Percentiles rank a stretch among this genome's conserved stretches.
Conservation (phyloP, 148 eudicot species). For the Rhododendron henanense region DNA sequence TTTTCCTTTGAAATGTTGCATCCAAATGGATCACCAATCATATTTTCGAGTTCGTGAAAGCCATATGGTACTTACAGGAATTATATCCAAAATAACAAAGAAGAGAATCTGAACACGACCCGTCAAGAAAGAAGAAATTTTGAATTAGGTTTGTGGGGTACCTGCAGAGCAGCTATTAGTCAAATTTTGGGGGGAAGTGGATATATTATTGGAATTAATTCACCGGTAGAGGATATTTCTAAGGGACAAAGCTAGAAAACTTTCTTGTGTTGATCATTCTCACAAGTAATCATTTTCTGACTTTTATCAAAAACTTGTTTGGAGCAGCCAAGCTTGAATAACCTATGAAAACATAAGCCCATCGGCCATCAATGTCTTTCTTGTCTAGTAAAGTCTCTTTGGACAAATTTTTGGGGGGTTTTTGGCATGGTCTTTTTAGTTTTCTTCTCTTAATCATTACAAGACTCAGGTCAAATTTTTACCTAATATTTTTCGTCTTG, state of each 20-base stretch:
- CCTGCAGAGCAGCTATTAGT: not conserved
- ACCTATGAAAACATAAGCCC: not conserved
- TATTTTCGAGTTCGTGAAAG: not conserved
- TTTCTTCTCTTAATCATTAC: too few species aligned
- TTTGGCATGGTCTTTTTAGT: too few species aligned
- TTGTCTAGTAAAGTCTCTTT: not conserved
- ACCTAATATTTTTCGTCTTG: too few species aligned
- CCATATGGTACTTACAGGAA: too few species aligned
- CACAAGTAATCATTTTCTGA: constrained; percentile 3
- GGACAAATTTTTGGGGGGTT: not conserved
- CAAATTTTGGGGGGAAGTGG: not conserved
- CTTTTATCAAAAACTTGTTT: not conserved
- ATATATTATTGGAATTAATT: not conserved
- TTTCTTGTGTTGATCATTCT: not conserved
- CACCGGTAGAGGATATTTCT: too few species aligned
- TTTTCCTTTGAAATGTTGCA: not conserved
- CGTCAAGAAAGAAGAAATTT: not conserved
- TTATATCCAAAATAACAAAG: too few species aligned
- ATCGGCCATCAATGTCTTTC: not conserved
- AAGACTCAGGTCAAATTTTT: too few species aligned
- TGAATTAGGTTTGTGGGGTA: not conserved
- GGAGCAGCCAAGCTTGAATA: not conserved
- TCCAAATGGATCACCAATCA: not conserved
- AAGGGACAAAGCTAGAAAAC: not conserved
- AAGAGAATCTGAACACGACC: too few species aligned